These are phyloP conservation scores for Hypoxylon sp. DNA, from an alignment of 2,329 filamentous ascomycete genomes.

Conservation along the genomic window DNA sequence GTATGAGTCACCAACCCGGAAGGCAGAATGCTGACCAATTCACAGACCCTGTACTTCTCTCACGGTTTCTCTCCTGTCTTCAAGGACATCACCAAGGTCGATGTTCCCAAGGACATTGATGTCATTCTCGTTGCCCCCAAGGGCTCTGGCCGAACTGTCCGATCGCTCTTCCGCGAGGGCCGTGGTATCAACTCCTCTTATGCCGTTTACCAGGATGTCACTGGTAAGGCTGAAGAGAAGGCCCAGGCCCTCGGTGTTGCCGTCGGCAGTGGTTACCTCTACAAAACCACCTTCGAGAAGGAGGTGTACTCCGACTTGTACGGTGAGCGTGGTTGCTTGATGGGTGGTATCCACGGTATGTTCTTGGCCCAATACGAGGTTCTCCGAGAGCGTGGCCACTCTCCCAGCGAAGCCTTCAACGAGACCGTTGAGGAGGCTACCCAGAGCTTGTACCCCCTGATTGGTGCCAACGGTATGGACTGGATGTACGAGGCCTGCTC, in stretches of 20 bases:
- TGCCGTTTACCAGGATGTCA: conserved; percentile 98
- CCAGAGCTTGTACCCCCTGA: conserved; percentile 97
- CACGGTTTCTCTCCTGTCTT: conserved; percentile 99
- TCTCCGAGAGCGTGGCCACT: conserved; percentile 97
- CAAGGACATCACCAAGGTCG: conserved; percentile 99
- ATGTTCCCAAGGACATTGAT: conserved; percentile 94
- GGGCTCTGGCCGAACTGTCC: conserved; percentile 98
- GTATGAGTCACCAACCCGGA: conserved; percentile 45
- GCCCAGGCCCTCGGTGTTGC: conserved; percentile 96
- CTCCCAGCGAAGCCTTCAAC: conserved; percentile 99
- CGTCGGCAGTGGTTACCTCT: conserved; percentile 97
- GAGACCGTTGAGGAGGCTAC: conserved; percentile 99
- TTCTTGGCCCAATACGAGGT: conserved; percentile 99
- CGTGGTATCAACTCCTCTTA: conserved; percentile 99
- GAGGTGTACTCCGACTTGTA: conserved; percentile 99
- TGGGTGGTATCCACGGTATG: conserved; percentile 99
- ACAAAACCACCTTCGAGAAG: conserved; percentile 99
- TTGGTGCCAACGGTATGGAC: conserved; percentile 98
- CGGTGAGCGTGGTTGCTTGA: conserved; percentile 99
- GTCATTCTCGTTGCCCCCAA: conserved; percentile 99
- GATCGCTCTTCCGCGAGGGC: conserved; percentile 98
- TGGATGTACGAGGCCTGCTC: conserved; percentile 99
- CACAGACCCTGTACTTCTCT: conserved; percentile 98
- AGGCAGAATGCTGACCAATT: conserved; percentile 21
- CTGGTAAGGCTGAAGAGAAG: conserved; percentile 98